Percentiles rank a stretch among this genome's conserved stretches.
Evolutionary conservation across 768 basidiomycete genomes (phyloP).

Genomic region (Termitomyces sp.): DNA sequence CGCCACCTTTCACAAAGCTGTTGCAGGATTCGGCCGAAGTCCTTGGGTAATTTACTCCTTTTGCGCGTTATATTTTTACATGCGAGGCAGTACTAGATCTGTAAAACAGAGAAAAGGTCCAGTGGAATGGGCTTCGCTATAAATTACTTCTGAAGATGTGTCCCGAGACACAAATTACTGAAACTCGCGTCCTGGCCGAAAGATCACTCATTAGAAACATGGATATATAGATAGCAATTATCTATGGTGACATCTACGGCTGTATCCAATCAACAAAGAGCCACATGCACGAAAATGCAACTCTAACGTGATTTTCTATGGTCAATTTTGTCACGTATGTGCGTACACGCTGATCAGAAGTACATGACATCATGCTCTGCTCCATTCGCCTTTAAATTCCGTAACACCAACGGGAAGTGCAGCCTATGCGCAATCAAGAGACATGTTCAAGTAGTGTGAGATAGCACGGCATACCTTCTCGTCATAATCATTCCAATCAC

Average conservation of each 20-base stretch:
- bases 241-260: too few relatives aligned
- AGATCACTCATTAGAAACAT: too few relatives aligned
- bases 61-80: too few relatives aligned
- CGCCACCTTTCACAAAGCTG: conserved; percentile 29
- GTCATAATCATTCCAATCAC: conserved; percentile 87
- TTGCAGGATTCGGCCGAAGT: conserved; percentile 9
- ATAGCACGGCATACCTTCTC: conserved; percentile 60
- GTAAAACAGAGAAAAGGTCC: neutral
- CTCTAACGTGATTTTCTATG: too few relatives aligned
- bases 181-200: too few relatives aligned
- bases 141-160: too few relatives aligned
- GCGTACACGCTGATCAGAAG: neutral
- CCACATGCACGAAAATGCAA: too few relatives aligned
- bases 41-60: conserved; percentile 8
- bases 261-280: too few relatives aligned
- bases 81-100: neutral
- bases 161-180: too few relatives aligned
- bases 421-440: conserved; percentile 32
- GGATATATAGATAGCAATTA: too few relatives aligned
- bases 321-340: too few relatives aligned
- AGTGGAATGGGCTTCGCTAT: too few relatives aligned
- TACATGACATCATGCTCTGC: conserved; percentile 43
- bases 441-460: conserved; percentile 1
- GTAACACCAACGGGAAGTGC: conserved; percentile 69
- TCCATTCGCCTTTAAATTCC: conserved; percentile 62